phyloP scores from a whole-genome alignment of 371 early-diverging fungal species.

The Apophysomyces sp. region DNA sequence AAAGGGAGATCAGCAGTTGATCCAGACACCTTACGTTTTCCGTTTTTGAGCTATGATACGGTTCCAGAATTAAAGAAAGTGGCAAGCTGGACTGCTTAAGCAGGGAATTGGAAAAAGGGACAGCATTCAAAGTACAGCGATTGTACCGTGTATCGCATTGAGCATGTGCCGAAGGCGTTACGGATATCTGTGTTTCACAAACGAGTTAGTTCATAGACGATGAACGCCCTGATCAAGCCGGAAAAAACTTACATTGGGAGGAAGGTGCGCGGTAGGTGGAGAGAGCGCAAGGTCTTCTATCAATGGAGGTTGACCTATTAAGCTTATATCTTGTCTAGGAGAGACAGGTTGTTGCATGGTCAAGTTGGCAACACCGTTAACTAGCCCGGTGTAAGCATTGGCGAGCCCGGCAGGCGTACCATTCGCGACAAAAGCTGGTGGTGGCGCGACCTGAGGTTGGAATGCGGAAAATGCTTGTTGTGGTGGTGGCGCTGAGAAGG shows the following conservation, averaged over 20 bases:
- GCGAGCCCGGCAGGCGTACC: not conserved
- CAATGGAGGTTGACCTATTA: conserved; percentile 54
- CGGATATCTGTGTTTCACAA: conserved; percentile 30
- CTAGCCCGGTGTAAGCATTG: conserved; percentile 3
- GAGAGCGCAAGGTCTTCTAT: conserved; percentile 46
- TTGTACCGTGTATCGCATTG: conserved; percentile 59
- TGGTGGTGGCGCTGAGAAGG: conserved; percentile 5
- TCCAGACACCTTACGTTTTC: not conserved
- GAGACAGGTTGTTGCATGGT: conserved; percentile 7
- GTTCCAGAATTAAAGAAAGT: conserved; percentile 72
- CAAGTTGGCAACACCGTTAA: conserved; percentile 30
- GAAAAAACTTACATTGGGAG: conserved; percentile 35
- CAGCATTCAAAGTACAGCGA: conserved; percentile 73
- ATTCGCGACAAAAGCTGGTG: not conserved
- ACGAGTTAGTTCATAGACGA: not conserved
- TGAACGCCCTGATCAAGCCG: not conserved
- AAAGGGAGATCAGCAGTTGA: not conserved
- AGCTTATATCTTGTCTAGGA: conserved; percentile 26
- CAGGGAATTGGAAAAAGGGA: conserved; percentile 65
- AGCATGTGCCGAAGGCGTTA: conserved; percentile 36
- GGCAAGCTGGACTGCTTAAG: conserved; percentile 75
- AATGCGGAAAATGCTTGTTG: not conserved
- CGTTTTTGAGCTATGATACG: conserved; percentile 45
- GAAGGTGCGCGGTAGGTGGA: conserved; percentile 37
- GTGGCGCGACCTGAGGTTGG: not conserved